Percentiles rank a stretch among this genome's conserved stretches.
These are phyloP conservation scores for Diplodia mutila DNA, from an alignment of 2,329 filamentous ascomycete species.

Conservation along the genomic window DNA sequence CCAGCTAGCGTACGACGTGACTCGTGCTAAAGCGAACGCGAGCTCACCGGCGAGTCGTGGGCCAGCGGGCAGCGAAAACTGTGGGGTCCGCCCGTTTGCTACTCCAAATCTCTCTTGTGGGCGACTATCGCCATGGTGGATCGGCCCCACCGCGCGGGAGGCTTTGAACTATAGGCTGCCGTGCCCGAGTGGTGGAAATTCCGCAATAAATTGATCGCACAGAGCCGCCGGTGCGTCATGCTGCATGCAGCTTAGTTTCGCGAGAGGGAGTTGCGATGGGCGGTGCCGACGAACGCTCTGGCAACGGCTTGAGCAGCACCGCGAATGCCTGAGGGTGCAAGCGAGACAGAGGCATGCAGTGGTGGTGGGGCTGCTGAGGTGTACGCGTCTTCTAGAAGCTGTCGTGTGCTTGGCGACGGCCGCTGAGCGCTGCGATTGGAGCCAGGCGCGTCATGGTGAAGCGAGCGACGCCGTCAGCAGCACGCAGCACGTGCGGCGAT, in stretches of 20 bases:
- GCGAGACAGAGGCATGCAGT: neutral
- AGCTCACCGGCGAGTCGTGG: constrained; percentile 4
- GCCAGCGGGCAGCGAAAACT: constrained; percentile 4
- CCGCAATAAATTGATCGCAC: constrained; percentile 2
- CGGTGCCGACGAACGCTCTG: constrained; percentile 2
- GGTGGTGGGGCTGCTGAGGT: neutral
- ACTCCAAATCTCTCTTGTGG: constrained; percentile 16
- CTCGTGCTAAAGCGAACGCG: constrained; percentile 20
- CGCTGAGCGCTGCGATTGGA: neutral
- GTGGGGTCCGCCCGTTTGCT: constrained; percentile 8
- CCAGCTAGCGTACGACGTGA: neutral
- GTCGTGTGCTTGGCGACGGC: neutral
- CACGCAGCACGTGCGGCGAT: constrained; percentile 18
- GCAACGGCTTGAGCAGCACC: neutral
- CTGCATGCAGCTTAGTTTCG: constrained; percentile 12
- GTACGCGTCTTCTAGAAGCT: constrained; percentile 12
- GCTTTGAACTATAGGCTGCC: constrained; percentile 6
- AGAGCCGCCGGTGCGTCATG: neutral
- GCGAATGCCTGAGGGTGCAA: constrained; percentile 5
- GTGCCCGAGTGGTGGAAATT: constrained; percentile 13
- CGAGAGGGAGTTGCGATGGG: constrained; percentile 2
- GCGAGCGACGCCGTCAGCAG: constrained; percentile 18
- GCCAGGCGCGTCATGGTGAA: constrained; percentile 11
- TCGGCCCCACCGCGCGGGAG: neutral
- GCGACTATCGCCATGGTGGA: neutral